phyloP scores from a whole-genome alignment of 2,329 filamentous ascomycete genomes.

The Penicillium sp. region DNA sequence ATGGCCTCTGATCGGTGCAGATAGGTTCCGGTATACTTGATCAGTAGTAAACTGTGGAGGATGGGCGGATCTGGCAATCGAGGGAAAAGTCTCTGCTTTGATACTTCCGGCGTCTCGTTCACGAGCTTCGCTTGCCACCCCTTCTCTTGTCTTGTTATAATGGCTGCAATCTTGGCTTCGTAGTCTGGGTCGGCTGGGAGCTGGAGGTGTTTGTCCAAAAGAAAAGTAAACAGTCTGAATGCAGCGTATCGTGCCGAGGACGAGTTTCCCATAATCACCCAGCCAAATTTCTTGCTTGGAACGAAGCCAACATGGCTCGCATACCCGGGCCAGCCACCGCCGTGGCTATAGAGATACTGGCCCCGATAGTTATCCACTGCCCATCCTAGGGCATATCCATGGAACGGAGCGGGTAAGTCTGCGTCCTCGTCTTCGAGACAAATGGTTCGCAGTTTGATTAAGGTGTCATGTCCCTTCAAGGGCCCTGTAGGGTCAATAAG shows the following conservation, averaged over 20 bases:
- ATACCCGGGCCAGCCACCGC: slow-evolving; percentile 24
- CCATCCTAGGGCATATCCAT: slow-evolving; percentile 26
- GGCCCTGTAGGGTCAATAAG: slow-evolving; percentile 19
- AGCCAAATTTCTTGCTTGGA: slow-evolving; percentile 22
- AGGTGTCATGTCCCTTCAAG: slow-evolving; percentile 15
- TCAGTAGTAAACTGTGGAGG: slow-evolving; percentile 12
- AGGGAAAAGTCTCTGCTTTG: slow-evolving; percentile 15
- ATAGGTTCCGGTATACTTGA: slow-evolving; percentile 21
- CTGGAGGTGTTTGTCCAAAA: slow-evolving; percentile 17
- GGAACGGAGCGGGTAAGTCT: slow-evolving; percentile 15
- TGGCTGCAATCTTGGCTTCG: slow-evolving; percentile 6
- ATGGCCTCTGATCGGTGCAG: slow-evolving; percentile 8
- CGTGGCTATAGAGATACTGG: slow-evolving; percentile 21
- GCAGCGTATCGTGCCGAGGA: neutral
- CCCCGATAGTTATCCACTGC: slow-evolving; percentile 23
- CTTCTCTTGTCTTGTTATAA: slow-evolving; percentile 1
- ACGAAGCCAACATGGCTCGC: slow-evolving; percentile 23
- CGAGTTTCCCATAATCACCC: slow-evolving; percentile 25
- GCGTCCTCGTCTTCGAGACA: slow-evolving; percentile 8
- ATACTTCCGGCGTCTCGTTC: neutral
- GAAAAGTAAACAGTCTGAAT: slow-evolving; percentile 5
- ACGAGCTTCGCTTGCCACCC: neutral
- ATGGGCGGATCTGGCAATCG: slow-evolving; percentile 5
- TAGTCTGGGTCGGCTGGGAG: slow-evolving; percentile 1
- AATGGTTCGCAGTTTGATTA: slow-evolving; percentile 13